Evolutionary conservation across 768 basidiomycete genomes (phyloP).

Genomic region (Hericium alpestre): DNA sequence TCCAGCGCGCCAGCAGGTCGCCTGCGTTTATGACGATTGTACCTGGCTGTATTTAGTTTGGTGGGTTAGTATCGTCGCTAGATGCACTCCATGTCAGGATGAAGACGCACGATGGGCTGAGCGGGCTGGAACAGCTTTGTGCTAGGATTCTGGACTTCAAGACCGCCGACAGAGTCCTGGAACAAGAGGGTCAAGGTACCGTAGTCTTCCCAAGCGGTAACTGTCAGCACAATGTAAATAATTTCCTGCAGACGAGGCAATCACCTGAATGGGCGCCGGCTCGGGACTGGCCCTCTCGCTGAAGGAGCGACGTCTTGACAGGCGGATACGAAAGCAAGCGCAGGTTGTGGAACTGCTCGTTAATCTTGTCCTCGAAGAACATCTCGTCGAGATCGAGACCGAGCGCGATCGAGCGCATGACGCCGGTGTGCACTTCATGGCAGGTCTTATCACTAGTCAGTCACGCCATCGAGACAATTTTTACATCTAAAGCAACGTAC

Average conservation of each 20-base stretch:
- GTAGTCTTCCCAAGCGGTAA: constrained; percentile 38
- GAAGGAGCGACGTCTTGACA: constrained; percentile 48
- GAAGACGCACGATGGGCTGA: constrained; percentile 53
- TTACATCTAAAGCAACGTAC: constrained; percentile 19
- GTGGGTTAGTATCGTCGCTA: not conserved
- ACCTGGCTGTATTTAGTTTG: constrained; percentile 40
- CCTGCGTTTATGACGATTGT: constrained; percentile 80
- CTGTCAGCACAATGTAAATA: not conserved
- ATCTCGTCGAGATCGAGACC: constrained; percentile 62
- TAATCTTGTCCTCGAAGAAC: constrained; percentile 67
- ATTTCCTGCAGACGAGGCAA: constrained; percentile 1
- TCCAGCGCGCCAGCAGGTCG: constrained; percentile 75
- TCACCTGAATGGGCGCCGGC: constrained; percentile 75
- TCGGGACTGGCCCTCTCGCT: constrained; percentile 59
- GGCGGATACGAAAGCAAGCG: constrained; percentile 75
- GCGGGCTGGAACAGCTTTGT: constrained; percentile 65
- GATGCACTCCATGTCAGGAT: not conserved
- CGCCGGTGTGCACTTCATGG: constrained; percentile 59
- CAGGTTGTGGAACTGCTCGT: constrained; percentile 74
- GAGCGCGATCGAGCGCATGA: constrained; percentile 82
- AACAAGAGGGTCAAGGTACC: constrained; percentile 76
- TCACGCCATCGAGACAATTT: not conserved
- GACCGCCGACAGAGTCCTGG: constrained; percentile 76
- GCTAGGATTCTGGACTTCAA: constrained; percentile 75
- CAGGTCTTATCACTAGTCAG: constrained; percentile 37